phyloP scores from a whole-genome alignment of 352 stramenopile species.

The Pilasporangium apinafurcum region DNA sequence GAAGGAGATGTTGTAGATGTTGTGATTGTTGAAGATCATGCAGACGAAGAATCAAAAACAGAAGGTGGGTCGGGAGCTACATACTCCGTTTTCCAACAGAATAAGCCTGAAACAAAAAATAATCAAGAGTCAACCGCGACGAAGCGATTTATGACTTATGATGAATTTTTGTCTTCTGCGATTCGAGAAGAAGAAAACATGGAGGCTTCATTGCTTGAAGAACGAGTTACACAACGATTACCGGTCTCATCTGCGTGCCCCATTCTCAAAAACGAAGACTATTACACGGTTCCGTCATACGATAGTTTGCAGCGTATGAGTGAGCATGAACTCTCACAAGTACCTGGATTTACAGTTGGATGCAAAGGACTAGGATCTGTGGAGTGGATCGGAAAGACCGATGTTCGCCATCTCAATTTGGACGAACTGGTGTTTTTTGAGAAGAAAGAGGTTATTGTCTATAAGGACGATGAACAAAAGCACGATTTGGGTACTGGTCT shows the following conservation, averaged over 20 bases:
- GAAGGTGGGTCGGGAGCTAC: constrained; percentile 13
- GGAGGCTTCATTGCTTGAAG: constrained; percentile 11
- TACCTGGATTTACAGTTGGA: constrained; percentile 73
- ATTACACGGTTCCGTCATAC: constrained; percentile 73
- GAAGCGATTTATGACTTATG: constrained; percentile 77
- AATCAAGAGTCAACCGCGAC: constrained; percentile 13
- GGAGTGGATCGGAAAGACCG: constrained; percentile 74
- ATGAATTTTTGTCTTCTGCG: constrained; percentile 68
- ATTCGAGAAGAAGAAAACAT: constrained; percentile 44
- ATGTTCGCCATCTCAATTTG: constrained; percentile 66
- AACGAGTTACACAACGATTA: constrained; percentile 12
- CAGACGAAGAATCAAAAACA: constrained; percentile 18
- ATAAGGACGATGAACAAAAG: constrained; percentile 79
- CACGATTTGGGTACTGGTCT: constrained; percentile 63
- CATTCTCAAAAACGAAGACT: constrained; percentile 65
- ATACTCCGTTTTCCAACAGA: constrained; percentile 17
- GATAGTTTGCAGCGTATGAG: constrained; percentile 65
- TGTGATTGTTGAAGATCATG: constrained; percentile 55
- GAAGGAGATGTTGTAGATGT: constrained; percentile 64
- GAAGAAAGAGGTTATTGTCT: constrained; percentile 84
- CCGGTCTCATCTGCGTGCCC: constrained; percentile 41
- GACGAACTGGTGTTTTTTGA: constrained; percentile 78
- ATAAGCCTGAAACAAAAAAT: constrained; percentile 16
- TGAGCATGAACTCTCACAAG: constrained; percentile 55
- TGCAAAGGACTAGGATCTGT: constrained; percentile 75